Evolutionary conservation across 2,329 filamentous ascomycete species (phyloP), one percentile per base, ranked within the genome.

Genomic region (Cercospora zeae-maydis): DNA sequence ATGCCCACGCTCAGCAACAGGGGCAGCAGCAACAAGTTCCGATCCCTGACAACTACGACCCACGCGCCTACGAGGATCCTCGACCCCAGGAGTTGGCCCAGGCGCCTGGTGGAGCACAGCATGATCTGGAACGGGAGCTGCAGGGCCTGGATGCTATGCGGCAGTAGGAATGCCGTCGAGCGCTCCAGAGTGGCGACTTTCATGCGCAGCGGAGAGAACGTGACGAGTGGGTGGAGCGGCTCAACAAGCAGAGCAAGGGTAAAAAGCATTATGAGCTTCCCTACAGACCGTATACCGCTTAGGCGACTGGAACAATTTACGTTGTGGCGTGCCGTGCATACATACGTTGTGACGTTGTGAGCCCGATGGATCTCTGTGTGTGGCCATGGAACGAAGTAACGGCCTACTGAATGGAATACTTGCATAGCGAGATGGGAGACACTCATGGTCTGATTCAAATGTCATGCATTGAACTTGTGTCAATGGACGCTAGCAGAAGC

Each of bases 41-140:
- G 3, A 88, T 88, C 66, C 86, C 86, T 10, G 82, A 87, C 45
- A 80, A 84, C 70, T 83, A 84, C 69, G 80, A 84, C 66, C 80
- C 83, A 60, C 80, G 82, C 71, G 80, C 80, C 63, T 82, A 84
- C 64, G 85, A 88, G 71, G 83, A 88, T 64, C 86, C 86, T 11
- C 79, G 85, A 68, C 86, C 86, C 52, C 85, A 88, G 74, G 77
- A 73, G 74, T 78, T 72, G 71, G 71, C 60, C 71, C 57, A 59
- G 21, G 57, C 42, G 6, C 33, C 45, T 14, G 71, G 65, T 83
- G 76, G 78, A 78, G 74, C 79, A 66, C 76, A 86, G 71, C 51
- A 97, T 89, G 63, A 97, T 88, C 66, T 86, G 86, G 60, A 97
- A 82, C 19, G 97, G 83, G 75, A 97, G 96, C 78, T 90, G 96